Evolutionary conservation across 228 moss, liverwort and hornwort genomes (phyloP).

Genomic region (Sphagnum fallax): DNA sequence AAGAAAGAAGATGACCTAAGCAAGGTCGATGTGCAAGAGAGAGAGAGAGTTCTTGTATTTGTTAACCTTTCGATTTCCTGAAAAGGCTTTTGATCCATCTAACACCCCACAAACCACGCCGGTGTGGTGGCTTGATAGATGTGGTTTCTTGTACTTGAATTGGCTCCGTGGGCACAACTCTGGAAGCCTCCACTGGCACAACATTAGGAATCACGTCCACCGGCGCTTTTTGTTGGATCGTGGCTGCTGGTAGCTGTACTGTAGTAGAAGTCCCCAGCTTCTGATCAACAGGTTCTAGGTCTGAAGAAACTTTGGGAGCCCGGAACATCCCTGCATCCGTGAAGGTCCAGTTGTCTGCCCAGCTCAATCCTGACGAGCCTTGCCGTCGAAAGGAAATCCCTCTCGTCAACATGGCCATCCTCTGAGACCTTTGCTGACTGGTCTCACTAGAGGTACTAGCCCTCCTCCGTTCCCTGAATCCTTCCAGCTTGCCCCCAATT

Average conservation of each 20-base stretch:
- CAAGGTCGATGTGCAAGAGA: no score
- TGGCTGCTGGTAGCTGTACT: not conserved
- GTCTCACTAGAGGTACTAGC: no score
- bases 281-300: conserved; percentile 8
- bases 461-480: no score
- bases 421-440: not conserved
- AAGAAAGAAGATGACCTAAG: no score
- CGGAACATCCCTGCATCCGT: conserved; percentile 45
- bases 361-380: conserved; percentile 54
- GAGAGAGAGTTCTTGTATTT: no score
- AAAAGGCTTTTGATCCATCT: not conserved
- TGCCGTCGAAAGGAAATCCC: conserved; percentile 47
- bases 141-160: not conserved
- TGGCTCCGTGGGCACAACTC: not conserved
- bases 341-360: conserved; percentile 54
- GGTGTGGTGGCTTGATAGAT: not conserved
- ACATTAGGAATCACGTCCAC: not conserved
- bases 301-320: conserved; percentile 12
- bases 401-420: conserved; percentile 12
- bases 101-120: not conserved
- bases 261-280: no score
- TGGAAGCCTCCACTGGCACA: not conserved
- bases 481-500: no score
- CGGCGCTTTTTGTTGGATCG: conserved; percentile 9
- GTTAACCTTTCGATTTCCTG: not conserved